Base-by-base conservation (phyloP, 1,139 yeast genomes). In the Sugiyamaella sp. region DNA sequence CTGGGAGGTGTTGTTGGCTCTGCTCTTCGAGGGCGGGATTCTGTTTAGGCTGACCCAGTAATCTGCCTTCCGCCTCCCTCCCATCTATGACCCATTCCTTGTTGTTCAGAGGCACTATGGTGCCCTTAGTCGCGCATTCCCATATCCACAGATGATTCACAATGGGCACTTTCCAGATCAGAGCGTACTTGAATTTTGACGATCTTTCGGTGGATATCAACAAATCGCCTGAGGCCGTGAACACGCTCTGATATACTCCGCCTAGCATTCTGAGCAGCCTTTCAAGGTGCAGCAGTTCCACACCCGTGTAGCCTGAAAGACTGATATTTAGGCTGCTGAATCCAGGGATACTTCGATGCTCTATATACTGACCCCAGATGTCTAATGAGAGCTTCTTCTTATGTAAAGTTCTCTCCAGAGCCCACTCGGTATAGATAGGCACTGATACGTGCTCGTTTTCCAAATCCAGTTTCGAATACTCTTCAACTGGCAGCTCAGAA, bases 261-360 rank as follows among this genome's bases (percentile, higher is more conserved):
- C 70, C 79, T 44, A 63, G 66, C 61, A 69, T 58, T 35, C 72
- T 64, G 10, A 89, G 74, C 49, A 91, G 73, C 63, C 86, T 85
- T 16, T 80, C 82, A 8, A 89, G 64, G 70, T 91, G 98, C 41
- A 89, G 72, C 25, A 85, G 73, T 66, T 91, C 97, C 16, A 89
- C 82, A 0, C 96, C 97, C 10, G 82, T 78, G 64, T 87, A 91
- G 4, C 98, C 98, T 0, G 95, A 81, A 1, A 88, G 76, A 57
- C 88, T 80, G 0, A 90, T 74, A 46, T 77, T 77, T 58, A 84
- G 71, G 9, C 71, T 69, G 16, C 65, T 49, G 27, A 63, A 68
- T 4, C 67, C 71, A 9, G 74, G 69, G 17, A 72, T 60, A 1
- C 70, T 63, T 14, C 78, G 66, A 9, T 78, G 75, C 21, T 69